Base-by-base conservation (phyloP, 2,329 filamentous ascomycete genomes). In the Mycosphaerella arachidis region DNA sequence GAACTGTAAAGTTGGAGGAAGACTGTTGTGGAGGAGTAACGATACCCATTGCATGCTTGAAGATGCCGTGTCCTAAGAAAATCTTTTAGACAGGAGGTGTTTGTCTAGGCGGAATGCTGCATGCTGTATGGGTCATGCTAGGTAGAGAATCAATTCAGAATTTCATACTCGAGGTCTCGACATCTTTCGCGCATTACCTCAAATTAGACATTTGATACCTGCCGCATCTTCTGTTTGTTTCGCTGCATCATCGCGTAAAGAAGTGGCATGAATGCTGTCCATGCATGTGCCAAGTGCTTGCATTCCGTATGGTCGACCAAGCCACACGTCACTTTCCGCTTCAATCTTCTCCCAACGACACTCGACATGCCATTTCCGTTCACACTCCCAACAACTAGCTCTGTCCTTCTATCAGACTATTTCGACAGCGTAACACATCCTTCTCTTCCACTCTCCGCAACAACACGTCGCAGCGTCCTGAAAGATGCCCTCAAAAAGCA, bases 401-500 rank as follows among this genome's bases (percentile, higher is more conserved):
- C 88, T 56, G 88, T 96, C 71, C 87, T 90, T 55, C 93, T 96
- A 72, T 88, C 90, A 24, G 81, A 87, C 40, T 89, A 82, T 75
- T 88, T 96, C 75, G 83, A 78, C 68, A 93, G 89, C 70, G 84
- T 87, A 65, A 91, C 91, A 2, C 93, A 97, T 75, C 93, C 94
- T 3, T 96, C 93, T 0, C 82, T 99, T 46, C 91, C 92, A 27
- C 84, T 93, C 68, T 84, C 85, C 57, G 88, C 91, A 24, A 92
- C 92, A 66, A 93, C 90, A 8, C 86, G 91, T 71, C 90, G 94
- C 61, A 89, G 90, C 67, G 85, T 96, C 18, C 82, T 97, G 55
- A 87, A 91, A 68, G 87, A 93, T 74, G 84, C 86, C 2, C 82
- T 99, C 61, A 97, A 97, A 77, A 86, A 86, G 68, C 87, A 97